phyloP scores from a whole-genome alignment of 2,329 filamentous ascomycete species.

The Pestalotiopsis sp. region DNA sequence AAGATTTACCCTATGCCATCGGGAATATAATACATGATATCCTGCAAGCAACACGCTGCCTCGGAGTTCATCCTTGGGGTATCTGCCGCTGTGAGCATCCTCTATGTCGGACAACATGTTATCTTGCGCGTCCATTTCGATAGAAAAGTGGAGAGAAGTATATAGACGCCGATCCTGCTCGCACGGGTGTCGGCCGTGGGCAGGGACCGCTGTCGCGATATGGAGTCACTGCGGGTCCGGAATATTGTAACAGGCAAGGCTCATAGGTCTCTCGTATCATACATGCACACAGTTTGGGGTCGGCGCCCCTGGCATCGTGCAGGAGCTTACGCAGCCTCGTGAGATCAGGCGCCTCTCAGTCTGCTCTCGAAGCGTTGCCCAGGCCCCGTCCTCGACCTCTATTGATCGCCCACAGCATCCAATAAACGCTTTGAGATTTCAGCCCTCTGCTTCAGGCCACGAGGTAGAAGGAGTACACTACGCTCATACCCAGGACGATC shows the following conservation, averaged over 20 bases:
- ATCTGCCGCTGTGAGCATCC: background rate
- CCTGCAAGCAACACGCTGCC: background rate
- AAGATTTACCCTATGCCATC: background rate
- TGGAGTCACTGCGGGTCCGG: background rate
- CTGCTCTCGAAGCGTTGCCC: background rate
- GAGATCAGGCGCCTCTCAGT: background rate
- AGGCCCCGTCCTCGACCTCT: background rate
- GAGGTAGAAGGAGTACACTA: background rate
- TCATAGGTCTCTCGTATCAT: background rate
- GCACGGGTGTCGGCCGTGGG: background rate
- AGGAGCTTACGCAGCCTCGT: background rate
- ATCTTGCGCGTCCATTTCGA: constrained; percentile 1
- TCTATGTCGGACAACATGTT: background rate
- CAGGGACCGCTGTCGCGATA: background rate
- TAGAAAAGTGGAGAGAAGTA: background rate
- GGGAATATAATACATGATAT: background rate
- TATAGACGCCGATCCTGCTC: background rate
- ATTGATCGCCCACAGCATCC: background rate
- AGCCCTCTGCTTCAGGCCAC: background rate
- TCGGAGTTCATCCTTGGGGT: background rate
- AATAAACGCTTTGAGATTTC: background rate
- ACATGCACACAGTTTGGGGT: background rate
- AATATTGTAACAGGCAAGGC: background rate
- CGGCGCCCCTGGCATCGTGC: background rate
- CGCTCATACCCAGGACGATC: background rate